Evolutionary conservation across 352 stramenopile species (phyloP), one percentile per base, ranked within the genome.

Genomic region (Saprolegnia diclina): DNA sequence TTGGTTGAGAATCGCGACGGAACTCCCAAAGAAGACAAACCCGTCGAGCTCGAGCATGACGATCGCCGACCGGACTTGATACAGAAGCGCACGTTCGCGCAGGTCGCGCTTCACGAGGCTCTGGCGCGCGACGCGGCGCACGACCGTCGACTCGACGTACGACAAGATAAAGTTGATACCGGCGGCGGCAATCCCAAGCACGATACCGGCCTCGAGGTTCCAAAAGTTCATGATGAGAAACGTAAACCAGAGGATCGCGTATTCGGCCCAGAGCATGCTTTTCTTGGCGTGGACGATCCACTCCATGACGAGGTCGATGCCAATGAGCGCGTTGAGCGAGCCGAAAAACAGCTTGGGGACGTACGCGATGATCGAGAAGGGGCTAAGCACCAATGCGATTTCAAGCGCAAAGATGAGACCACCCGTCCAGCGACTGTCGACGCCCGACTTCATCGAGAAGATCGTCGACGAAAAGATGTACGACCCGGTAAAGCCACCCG

Each of bases 381-480:
- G 96, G n/a, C 94, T 79, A 7, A 98, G 46, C 40, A 95, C 82
- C 54, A 93, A 71, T 18, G 74, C 77, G 46, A 92, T 69, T 65
- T 95, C 87, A 21, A 92, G 77, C 10, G 88, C 22, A 65, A 89
- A 87, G 35, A 95, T 85, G 48, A 95, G 76, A 53, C 89, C 71
- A 35, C 87, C 87, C 9, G 81, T 85, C 56, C 85, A 64, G 26
- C 87, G 84, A 29, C 76, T 89, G 38, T 93, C 77, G 46, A 93
- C 77, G 29, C 88, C 83, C 35, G 83, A 80, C 21, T 85, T 85
- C 71, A 93, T 75, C 44, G 87, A 91, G 73, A 95, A 93, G 63
- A 95, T 93, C 44, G 95, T 99, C 81, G 99, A 97, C 26, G 88
- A 98, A 76, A 99, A 99, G 72, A 99, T 99, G 77, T 99, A 99